Evolutionary conservation across 2,329 filamentous ascomycete species (phyloP).

Genomic region (Paracorniculantispora psalliotae): DNA sequence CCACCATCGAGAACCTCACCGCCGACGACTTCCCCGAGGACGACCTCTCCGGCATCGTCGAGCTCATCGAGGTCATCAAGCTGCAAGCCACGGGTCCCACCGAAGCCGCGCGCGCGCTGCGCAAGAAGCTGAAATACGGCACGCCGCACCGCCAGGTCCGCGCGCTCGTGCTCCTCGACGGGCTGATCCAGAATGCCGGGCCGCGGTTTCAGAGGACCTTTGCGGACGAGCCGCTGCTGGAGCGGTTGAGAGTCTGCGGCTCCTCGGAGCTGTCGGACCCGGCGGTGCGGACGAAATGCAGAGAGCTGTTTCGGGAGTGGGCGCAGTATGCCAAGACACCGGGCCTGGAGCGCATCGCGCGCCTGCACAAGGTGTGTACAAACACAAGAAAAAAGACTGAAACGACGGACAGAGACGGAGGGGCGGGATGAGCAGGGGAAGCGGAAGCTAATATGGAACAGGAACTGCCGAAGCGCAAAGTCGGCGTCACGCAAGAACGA

Average conservation of each 20-base stretch:
- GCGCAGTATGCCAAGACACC: constrained; percentile 76
- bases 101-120: constrained; percentile 85
- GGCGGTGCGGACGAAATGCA: constrained; percentile 83
- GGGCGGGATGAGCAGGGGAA: constrained; percentile 1
- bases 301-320: constrained; percentile 83
- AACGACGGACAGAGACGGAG: not conserved
- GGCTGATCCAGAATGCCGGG: constrained; percentile 90
- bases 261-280: constrained; percentile 80
- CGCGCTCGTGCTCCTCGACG: constrained; percentile 83
- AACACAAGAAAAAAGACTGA: too few species aligned
- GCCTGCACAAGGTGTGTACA: constrained; percentile 59
- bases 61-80: constrained; percentile 89
- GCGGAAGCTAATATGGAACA: constrained; percentile 21
- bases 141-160: constrained; percentile 88
- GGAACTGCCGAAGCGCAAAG: constrained; percentile 63
- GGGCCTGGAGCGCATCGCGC: constrained; percentile 75
- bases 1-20: constrained; percentile 85
- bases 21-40: constrained; percentile 87
- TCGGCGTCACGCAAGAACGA: constrained; percentile 68
- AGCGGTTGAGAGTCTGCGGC: constrained; percentile 82
- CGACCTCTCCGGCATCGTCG: constrained; percentile 84
- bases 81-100: constrained; percentile 81
- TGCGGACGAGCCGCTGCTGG: constrained; percentile 84
- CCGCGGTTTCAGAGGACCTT: constrained; percentile 81
- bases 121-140: constrained; percentile 99